Evolutionary conservation across 768 basidiomycete genomes (phyloP), one percentile per base, ranked within the genome.

Genomic region (Chalciporus pseudorubinellus): DNA sequence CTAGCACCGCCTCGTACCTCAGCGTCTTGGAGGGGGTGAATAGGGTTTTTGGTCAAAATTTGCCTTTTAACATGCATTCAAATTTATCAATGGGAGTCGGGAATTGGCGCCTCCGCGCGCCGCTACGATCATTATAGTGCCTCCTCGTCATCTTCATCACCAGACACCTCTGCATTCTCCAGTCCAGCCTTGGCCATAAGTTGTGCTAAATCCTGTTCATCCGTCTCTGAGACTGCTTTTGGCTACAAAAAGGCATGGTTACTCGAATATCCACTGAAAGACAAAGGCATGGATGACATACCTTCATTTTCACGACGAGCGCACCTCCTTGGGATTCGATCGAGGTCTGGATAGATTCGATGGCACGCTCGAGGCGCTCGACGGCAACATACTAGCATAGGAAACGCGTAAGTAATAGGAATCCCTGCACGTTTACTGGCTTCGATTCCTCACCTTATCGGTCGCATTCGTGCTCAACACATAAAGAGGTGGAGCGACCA

Each of bases 251-350:
- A 9, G n/a, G 38, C 10, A 31, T 12, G 13, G 10, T 31, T 3
- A 31, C n/a, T 21, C 38, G 16, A 31, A 53, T 20, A 34, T 28
- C 22, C 9, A 31, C 11, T 29, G 34, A 14, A 18, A 2, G 10
- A 18, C 8, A 26, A 26, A 2, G 10, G 16, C 8, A 26, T 7
- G 26, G 14, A 43, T 11, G 13, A 22, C 44, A 36, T 54, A 90
- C 94, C 84, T 92, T 95, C 95, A 99, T 98, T 77, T 98, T 98
- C 33, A 99, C 87, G 28, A 89, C 77, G 51, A 98, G 75, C 42
- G 80, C 84, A 2, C 97, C 97, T 5, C 92, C 92, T 60, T 88
- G 82, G 53, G 82, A 78, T 64, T 90, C 85, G 51, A 99, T 95
- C 12, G 86, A 84, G 55, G 72, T 72, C 53, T 92, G 92, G 54